These are phyloP conservation scores for Wallacemonas sp. DNA, from an alignment of 208 protist genomes.

Conservation along the genomic window DNA sequence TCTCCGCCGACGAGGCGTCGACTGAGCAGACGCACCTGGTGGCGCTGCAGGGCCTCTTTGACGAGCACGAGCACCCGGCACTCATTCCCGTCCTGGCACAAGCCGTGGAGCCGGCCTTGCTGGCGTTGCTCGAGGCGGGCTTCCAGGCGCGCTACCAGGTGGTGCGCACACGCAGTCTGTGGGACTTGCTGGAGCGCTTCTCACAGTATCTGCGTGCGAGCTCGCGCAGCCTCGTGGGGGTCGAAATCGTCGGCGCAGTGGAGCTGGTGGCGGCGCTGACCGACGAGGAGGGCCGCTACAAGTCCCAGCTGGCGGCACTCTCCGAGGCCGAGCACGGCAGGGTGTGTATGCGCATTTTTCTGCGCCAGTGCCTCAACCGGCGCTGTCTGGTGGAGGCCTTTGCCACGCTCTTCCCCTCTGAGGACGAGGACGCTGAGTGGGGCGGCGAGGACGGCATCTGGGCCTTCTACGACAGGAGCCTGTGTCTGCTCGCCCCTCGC, in stretches of 20 bases:
- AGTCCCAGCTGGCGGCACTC: constrained; percentile 17
- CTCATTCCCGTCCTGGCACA: constrained; percentile 33
- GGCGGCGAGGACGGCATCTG: constrained; percentile 30
- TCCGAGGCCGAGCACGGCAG: constrained; percentile 35
- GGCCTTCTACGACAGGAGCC: constrained; percentile 36
- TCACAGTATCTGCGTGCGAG: constrained; percentile 23
- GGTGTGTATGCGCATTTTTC: constrained; percentile 44
- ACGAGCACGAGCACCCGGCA: constrained; percentile 36
- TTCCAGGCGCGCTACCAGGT: constrained; percentile 34
- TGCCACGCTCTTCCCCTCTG: constrained; percentile 32
- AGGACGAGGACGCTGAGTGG: constrained; percentile 19
- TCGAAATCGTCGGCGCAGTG: constrained; percentile 33
- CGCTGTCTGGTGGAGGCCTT: constrained; percentile 39
- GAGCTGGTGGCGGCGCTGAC: constrained; percentile 44
- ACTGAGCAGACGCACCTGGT: too few relatives aligned
- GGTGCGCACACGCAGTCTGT: constrained; percentile 33
- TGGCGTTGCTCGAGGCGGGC: constrained; percentile 29
- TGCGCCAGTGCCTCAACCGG: constrained; percentile 53
- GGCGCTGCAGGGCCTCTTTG: constrained; percentile 26
- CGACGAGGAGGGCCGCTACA: constrained; percentile 26
- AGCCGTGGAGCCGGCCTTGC: constrained; percentile 32
- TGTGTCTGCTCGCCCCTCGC: constrained; percentile 32
- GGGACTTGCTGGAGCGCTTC: constrained; percentile 40
- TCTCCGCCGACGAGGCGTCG: too few relatives aligned
- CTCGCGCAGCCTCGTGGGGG: constrained; percentile 34